These are phyloP conservation scores for Scopulariopsis brevicaulis DNA, from an alignment of 2,329 filamentous ascomycete genomes.

Conservation along the genomic window DNA sequence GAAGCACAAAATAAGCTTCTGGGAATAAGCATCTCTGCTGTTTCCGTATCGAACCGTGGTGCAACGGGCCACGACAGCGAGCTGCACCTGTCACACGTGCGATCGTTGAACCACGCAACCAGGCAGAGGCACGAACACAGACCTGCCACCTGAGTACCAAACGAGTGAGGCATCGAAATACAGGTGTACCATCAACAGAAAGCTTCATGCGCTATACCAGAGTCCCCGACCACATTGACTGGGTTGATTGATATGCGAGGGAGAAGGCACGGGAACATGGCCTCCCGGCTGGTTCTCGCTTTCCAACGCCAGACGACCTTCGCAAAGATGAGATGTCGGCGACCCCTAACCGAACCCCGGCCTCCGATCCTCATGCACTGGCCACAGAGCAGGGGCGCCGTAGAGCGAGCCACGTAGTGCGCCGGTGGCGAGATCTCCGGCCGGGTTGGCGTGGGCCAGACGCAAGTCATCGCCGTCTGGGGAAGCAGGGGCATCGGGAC, in stretches of 20 bases:
- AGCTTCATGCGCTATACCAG: background rate
- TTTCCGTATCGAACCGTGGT: background rate
- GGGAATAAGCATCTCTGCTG: background rate
- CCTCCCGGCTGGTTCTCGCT: background rate
- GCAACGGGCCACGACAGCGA: background rate
- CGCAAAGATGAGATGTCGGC: background rate
- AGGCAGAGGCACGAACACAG: background rate
- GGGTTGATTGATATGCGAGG: background rate
- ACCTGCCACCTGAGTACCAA: background rate
- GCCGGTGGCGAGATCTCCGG: background rate
- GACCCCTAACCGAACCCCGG: background rate
- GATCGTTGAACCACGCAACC: background rate
- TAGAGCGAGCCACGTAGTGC: background rate
- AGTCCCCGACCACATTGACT: background rate
- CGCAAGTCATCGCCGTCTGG: background rate
- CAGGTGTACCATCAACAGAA: background rate
- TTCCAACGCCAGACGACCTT: background rate
- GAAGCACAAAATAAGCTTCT: background rate
- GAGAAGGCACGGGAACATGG: background rate
- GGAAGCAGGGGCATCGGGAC: background rate
- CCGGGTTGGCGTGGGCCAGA: conserved; percentile 4
- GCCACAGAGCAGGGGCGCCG: background rate
- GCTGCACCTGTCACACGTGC: background rate
- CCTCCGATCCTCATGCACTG: conserved; percentile 1
- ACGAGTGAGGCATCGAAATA: background rate